A percentile compares a stretch with the other conserved stretches of the same genome.
These are phyloP conservation scores for Phytophthora sojae DNA, from an alignment of 352 stramenopile genomes.

Conservation along the genomic window DNA sequence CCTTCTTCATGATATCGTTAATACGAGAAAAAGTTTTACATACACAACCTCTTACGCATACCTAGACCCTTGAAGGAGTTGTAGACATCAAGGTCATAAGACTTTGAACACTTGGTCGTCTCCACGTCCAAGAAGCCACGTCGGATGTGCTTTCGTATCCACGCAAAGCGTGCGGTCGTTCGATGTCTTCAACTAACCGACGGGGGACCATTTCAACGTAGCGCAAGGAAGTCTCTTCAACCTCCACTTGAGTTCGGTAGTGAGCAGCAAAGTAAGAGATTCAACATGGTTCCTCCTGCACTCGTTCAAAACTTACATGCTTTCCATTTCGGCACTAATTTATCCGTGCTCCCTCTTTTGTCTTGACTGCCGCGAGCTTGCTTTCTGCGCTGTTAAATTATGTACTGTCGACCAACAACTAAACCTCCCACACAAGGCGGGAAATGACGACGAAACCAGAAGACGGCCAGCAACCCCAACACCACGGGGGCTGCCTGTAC, in stretches of 20 bases:
- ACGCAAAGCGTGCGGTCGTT: not conserved
- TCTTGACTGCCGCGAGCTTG: conserved; percentile 12
- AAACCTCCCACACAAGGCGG: conserved; percentile 12
- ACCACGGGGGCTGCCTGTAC: no score
- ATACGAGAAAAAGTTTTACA: conserved; percentile 31
- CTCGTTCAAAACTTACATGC: conserved; percentile 26
- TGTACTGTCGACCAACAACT: conserved; percentile 28
- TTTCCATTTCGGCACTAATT: conserved; percentile 11
- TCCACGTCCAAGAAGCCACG: not conserved
- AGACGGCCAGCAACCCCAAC: conserved; percentile 2
- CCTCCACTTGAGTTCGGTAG: conserved; percentile 1
- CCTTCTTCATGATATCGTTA: conserved; percentile 37
- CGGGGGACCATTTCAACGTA: not conserved
- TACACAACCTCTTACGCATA: not conserved
- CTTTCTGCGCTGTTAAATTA: conserved; percentile 33
- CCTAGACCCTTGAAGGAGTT: no score
- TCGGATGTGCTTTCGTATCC: not conserved
- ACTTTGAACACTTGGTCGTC: not conserved
- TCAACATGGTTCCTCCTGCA: not conserved
- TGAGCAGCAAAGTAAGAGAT: not conserved
- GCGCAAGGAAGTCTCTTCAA: not conserved
- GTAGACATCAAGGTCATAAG: not conserved
- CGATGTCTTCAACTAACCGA: not conserved
- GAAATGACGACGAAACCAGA: not conserved
- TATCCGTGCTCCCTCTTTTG: conserved; percentile 16